Evolutionary conservation across 2,329 filamentous ascomycete genomes (phyloP).

Genomic region (Penicillium sp.): DNA sequence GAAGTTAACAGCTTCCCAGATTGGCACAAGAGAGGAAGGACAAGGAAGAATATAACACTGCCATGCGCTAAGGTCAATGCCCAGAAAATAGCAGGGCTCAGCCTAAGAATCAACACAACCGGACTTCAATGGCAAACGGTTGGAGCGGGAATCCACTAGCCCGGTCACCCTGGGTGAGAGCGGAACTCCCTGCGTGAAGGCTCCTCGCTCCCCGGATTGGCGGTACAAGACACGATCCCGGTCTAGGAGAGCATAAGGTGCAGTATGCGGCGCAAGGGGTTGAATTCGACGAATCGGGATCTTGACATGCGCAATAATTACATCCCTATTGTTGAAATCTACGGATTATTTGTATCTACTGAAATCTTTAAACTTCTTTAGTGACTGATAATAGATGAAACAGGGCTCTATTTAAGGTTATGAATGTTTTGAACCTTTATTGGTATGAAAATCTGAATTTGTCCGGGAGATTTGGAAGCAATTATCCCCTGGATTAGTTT

Average conservation of each 20-base stretch:
- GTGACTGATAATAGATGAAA: background rate
- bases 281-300: conserved; percentile 1
- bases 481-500: background rate
- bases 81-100: background rate
- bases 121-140: conserved; percentile 10
- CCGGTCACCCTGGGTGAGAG: conserved; percentile 11
- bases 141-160: conserved; percentile 17
- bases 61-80: background rate
- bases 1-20: background rate
- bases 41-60: conserved; percentile 8
- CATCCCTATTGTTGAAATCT: background rate
- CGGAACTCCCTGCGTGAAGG: conserved; percentile 16
- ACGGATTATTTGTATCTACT: background rate
- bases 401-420: background rate
- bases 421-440: background rate
- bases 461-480: background rate
- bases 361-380: background rate
- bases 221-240: conserved; percentile 16
- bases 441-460: background rate
- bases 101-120: conserved; percentile 14
- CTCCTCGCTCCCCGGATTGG: conserved; percentile 21
- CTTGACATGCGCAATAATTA: background rate
- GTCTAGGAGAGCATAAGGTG: conserved; percentile 10
- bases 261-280: conserved; percentile 22
- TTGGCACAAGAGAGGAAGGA: background rate